phyloP scores from a whole-genome alignment of 768 basidiomycete species.

The Boletus patriciae region DNA sequence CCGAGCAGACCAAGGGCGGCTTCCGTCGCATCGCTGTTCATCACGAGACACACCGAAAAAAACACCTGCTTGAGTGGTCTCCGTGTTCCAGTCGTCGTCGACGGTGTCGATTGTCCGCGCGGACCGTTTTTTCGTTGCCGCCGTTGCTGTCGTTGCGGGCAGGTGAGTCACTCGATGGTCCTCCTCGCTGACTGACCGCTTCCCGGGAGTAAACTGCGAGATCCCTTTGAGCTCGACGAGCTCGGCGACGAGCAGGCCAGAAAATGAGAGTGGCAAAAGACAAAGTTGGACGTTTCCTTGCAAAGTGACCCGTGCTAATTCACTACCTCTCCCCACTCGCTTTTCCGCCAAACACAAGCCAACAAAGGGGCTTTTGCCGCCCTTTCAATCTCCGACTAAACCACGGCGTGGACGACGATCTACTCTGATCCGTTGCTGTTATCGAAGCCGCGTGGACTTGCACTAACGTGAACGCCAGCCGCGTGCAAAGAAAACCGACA shows the following conservation, averaged over 20 bases:
- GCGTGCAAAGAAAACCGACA: too few species aligned
- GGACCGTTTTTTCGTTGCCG: slow-evolving; percentile 16
- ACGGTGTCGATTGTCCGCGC: slow-evolving; percentile 14
- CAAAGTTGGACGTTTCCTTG: slow-evolving; percentile 22
- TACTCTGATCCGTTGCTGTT: too few species aligned
- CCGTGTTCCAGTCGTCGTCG: slow-evolving; percentile 9
- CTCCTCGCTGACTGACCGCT: slow-evolving; percentile 8
- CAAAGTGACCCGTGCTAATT: slow-evolving; percentile 17
- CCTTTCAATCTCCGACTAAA: slow-evolving; percentile 22
- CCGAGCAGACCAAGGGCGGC: slow-evolving; percentile 58
- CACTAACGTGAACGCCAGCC: neutral
- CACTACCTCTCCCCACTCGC: slow-evolving; percentile 18
- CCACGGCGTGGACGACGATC: too few species aligned
- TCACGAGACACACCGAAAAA: slow-evolving; percentile 24
- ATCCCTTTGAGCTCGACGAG: slow-evolving; percentile 16
- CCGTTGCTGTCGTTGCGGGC: neutral
- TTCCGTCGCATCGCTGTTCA: slow-evolving; percentile 58
- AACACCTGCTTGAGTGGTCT: slow-evolving; percentile 4
- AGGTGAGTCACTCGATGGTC: slow-evolving; percentile 1
- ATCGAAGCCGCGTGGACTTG: neutral
- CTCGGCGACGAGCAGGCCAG: slow-evolving; percentile 17
- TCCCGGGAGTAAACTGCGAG: neutral
- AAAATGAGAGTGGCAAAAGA: slow-evolving; percentile 7
- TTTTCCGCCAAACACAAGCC: slow-evolving; percentile 26
- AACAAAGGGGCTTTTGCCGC: slow-evolving; percentile 29